phyloP scores from a whole-genome alignment of 306 rosid genomes.

The Quercus engelmannii region DNA sequence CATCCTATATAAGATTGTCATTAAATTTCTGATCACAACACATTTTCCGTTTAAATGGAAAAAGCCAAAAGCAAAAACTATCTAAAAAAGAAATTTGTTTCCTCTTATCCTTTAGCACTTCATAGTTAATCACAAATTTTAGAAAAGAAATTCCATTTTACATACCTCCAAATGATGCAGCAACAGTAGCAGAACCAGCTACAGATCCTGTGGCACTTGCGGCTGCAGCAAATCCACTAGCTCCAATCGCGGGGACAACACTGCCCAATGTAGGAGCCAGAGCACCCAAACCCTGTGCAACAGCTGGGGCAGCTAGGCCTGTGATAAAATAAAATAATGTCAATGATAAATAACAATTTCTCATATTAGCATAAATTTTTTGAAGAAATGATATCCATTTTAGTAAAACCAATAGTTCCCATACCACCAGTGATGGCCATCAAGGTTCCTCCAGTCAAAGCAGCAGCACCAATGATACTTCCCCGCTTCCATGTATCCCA shows the following conservation, averaged over 20 bases:
- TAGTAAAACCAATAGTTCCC: neutral
- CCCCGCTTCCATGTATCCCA: conserved; percentile 25
- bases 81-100: neutral
- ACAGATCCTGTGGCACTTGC: conserved; percentile 27
- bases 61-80: neutral
- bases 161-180: conserved; percentile 32
- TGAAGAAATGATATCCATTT: neutral
- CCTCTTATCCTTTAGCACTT: neutral
- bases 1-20: neutral
- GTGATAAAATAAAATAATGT: neutral
- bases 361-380: neutral
- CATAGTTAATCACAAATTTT: neutral
- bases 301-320: conserved; percentile 17
- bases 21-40: neutral
- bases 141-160: neutral
- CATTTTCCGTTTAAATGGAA: neutral
- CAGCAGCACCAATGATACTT: neutral
- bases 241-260: conserved; percentile 17
- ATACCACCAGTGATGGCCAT: conserved; percentile 31
- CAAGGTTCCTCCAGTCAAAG: neutral
- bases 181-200: conserved; percentile 22
- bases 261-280: neutral
- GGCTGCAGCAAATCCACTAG: conserved; percentile 19
- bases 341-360: neutral
- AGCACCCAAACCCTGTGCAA: neutral